Base-by-base conservation (phyloP, 345 rosid species). In the Pistacia integerrima region DNA sequence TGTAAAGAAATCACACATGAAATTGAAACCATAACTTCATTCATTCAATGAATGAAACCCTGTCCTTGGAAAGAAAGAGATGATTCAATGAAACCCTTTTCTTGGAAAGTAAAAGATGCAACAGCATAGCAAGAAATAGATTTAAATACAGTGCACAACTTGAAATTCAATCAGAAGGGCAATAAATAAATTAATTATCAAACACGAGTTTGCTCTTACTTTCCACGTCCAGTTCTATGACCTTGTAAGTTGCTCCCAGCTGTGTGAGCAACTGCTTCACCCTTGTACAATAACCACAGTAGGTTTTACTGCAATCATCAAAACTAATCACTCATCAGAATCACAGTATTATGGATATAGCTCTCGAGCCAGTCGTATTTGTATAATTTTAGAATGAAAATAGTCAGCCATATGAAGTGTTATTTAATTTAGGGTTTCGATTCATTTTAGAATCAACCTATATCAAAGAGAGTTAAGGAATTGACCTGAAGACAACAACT, bases 401-500 rank as follows among this genome's bases (percentile, higher is more conserved):
- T 2, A 57, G 35, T 22, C 13, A n/a, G 22, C 2, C 17, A n/a
- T 5, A 16, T 22, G 17, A 72, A 65, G 58, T 36, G 33, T 30
- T 30, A 30, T 30, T 30, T 30, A 30, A 30, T 30, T 30, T 30
- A 30, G 33, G 33, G 33, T 30, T 30, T 30, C 33, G 33, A 30
- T 30, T 30, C 33, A 30, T 30, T 30, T 30, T 30, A 30, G 33
- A 30, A 30, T 1, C 33, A 30, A 30, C 33, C 33, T 30, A 30
- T 30, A 30, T 30, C 2, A 30, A 8, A 2, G 22, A 20, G 54
- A 57, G 14, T 38, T 69, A 4, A 4, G 33, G 12, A 22, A 30
- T 30, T 30, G 33, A 86, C 93, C 93, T 91, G 88, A 91, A 92
- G 72, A 92, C 89, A 35, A 91, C 88, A 41, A 87, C 93, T 0